Percentiles rank a stretch among this genome's conserved stretches.
These are phyloP conservation scores for Monilinia fructicola DNA, from an alignment of 2,329 filamentous ascomycete genomes.

Conservation along the genomic window DNA sequence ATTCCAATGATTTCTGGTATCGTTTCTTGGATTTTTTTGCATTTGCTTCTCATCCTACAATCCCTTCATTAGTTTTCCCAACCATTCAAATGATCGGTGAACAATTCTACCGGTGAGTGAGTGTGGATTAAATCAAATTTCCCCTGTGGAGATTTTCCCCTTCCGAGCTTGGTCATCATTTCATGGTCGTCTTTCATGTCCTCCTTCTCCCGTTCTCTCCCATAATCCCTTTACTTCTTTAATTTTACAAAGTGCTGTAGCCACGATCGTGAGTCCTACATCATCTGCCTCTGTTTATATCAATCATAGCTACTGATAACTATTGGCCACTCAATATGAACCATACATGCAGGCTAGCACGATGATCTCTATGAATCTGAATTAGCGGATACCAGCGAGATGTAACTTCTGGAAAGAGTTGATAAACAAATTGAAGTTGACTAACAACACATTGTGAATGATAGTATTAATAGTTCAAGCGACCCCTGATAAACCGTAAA, in stretches of 20 bases:
- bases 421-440: slow-evolving; percentile 43
- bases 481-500: not conserved
- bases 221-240: not conserved
- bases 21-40: not conserved
- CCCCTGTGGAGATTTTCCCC: not conserved
- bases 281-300: not conserved
- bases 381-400: slow-evolving; percentile 43
- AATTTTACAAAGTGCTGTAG: not conserved
- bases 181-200: not conserved
- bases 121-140: not conserved
- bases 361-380: slow-evolving; percentile 27
- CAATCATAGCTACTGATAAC: not conserved
- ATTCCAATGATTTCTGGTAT: not conserved
- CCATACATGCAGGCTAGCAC: no score
- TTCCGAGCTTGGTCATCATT: not conserved
- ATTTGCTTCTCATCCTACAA: not conserved
- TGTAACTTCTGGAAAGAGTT: slow-evolving; percentile 41
- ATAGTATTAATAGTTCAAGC: slow-evolving; percentile 12
- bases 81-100: not conserved
- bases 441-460: slow-evolving; percentile 40
- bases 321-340: not conserved
- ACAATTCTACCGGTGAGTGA: not conserved
- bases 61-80: not conserved
- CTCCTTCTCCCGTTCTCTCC: not conserved
- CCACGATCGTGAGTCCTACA: not conserved